A percentile compares a stretch with the other conserved stretches of the same genome.
Conservation (phyloP, 2,329 filamentous ascomycete genomes). For the Pseudogymnoascus sp. region DNA sequence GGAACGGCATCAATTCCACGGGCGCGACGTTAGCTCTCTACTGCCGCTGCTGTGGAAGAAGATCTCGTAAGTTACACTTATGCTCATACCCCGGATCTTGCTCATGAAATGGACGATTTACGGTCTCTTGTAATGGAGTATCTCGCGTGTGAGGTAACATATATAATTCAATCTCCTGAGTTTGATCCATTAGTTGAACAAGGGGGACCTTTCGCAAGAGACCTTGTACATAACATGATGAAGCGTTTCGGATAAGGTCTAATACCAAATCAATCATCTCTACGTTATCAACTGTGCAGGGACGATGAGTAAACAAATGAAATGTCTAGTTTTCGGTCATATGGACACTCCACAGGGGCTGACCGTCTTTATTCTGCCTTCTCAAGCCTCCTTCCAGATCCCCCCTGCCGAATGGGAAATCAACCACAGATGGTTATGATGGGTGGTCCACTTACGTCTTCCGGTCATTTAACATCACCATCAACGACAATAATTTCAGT, state of each 20-base stretch:
- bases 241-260: too few species aligned
- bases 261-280: too few species aligned
- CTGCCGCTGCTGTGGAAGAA: neutral
- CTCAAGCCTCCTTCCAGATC: too few species aligned
- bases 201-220: constrained; percentile 14
- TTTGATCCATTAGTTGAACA: constrained; percentile 16
- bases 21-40: neutral
- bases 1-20: neutral
- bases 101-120: constrained; percentile 15
- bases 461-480: neutral
- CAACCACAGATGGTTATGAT: too few species aligned
- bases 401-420: too few species aligned
- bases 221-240: constrained; percentile 12
- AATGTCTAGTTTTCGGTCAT: too few species aligned
- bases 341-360: too few species aligned
- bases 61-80: constrained; percentile 17
- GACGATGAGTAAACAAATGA: too few species aligned
- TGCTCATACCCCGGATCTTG: constrained; percentile 16
- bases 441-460: too few species aligned
- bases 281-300: too few species aligned
- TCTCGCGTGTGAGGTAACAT: constrained; percentile 14
- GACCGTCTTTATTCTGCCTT: too few species aligned
- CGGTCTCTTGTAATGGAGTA: constrained; percentile 18
- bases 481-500: neutral
- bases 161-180: constrained; percentile 14